These are phyloP conservation scores for Vickermania spadyakhi DNA, from an alignment of 208 protist species.

Conservation along the genomic window DNA sequence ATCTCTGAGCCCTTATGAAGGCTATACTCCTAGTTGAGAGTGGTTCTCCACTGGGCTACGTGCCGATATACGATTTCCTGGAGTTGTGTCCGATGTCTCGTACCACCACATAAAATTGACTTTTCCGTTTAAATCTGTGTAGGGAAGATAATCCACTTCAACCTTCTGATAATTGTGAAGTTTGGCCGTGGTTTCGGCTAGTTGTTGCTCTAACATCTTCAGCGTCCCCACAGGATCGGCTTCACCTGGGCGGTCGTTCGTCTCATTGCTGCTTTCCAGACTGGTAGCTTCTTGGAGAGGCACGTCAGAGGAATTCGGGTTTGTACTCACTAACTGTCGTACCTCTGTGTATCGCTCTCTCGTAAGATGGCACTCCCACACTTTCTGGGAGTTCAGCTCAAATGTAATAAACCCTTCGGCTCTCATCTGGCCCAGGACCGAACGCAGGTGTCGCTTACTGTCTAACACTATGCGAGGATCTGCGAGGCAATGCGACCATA, in stretches of 20 bases:
- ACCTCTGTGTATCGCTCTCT: conserved; percentile 86
- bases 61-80: neutral
- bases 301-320: conserved; percentile 26
- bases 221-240: conserved; percentile 57
- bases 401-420: conserved; percentile 84
- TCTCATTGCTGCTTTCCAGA: conserved; percentile 32
- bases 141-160: conserved; percentile 87
- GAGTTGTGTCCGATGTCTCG: conserved; percentile 40
- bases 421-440: conserved; percentile 78
- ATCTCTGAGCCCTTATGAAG: too few relatives aligned
- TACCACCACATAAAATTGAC: conserved; percentile 94
- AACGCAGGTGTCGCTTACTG: conserved; percentile 84
- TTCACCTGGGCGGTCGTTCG: conserved; percentile 55
- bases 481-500: conserved; percentile 74
- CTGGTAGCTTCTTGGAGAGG: conserved; percentile 8
- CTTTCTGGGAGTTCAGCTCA: conserved; percentile 52
- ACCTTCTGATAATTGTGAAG: conserved; percentile 74
- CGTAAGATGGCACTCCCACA: conserved; percentile 72
- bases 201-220: conserved; percentile 46
- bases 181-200: conserved; percentile 51
- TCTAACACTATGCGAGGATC: conserved; percentile 84
- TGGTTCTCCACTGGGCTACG: neutral
- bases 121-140: conserved; percentile 88
- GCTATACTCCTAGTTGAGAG: neutral
- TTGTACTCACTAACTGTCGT: conserved; percentile 36